These are phyloP conservation scores for Taphrina flavorubra DNA, from an alignment of 1,139 yeast species.

Conservation along the genomic window DNA sequence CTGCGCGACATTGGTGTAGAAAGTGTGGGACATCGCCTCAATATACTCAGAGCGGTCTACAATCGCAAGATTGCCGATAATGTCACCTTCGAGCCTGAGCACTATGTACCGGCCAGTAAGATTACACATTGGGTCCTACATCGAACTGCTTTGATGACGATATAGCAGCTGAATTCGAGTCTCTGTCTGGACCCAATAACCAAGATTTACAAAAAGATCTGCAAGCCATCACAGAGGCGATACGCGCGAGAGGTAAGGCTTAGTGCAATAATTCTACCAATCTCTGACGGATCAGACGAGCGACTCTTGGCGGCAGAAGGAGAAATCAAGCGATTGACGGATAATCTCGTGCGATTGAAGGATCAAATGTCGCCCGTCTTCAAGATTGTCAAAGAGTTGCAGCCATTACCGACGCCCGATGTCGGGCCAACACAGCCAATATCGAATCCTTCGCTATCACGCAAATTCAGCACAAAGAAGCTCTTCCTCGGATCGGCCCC, in stretches of 20 bases:
- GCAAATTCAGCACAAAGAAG: conserved; percentile 40
- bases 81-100: conserved; percentile 49
- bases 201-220: conserved; percentile 43
- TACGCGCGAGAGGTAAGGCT: conserved; percentile 44
- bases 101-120: conserved; percentile 47
- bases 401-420: conserved; percentile 56
- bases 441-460: conserved; percentile 8
- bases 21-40: conserved; percentile 55
- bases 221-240: conserved; percentile 44
- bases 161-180: conserved; percentile 26
- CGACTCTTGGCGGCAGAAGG: conserved; percentile 52
- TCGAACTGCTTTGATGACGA: conserved; percentile 1
- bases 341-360: conserved; percentile 51
- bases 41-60: conserved; percentile 53
- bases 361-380: conserved; percentile 55
- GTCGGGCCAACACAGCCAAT: conserved; percentile 29
- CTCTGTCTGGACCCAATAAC: conserved; percentile 1
- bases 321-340: conserved; percentile 52
- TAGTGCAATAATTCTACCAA: background rate
- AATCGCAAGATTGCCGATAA: conserved; percentile 49
- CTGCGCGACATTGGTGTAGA: conserved; percentile 55
- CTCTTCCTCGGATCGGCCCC: conserved; percentile 39
- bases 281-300: conserved; percentile 49
- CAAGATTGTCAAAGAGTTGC: conserved; percentile 54
- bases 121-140: too few species aligned